Conservation (phyloP, 164 flowering plant genomes). For the Malania oleifera region DNA sequence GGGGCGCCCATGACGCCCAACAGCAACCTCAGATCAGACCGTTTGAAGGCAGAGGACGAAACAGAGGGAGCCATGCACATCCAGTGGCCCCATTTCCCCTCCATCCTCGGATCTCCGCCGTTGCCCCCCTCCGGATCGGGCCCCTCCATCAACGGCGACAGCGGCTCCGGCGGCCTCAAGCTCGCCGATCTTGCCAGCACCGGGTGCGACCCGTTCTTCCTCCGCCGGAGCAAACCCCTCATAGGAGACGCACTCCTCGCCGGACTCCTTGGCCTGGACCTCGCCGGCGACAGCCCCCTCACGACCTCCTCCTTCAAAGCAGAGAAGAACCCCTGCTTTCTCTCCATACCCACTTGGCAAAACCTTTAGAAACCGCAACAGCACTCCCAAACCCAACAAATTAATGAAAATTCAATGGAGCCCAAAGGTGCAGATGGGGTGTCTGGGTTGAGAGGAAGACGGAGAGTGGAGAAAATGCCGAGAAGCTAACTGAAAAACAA, state of each 20-base stretch:
- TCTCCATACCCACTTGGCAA: slow-evolving; percentile 49
- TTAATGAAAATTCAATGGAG: too few relatives aligned
- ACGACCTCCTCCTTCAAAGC: slow-evolving; percentile 75
- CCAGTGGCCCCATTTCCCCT: slow-evolving; percentile 78
- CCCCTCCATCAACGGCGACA: slow-evolving; percentile 83
- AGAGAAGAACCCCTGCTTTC: slow-evolving; percentile 79
- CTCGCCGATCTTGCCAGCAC: too few relatives aligned
- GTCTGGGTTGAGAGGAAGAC: not conserved
- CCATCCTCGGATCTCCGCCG: slow-evolving; percentile 45
- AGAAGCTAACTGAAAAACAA: slow-evolving; percentile 8
- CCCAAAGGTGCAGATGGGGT: too few relatives aligned
- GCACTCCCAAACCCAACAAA: too few relatives aligned
- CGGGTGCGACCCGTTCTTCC: slow-evolving; percentile 30
- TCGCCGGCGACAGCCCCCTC: slow-evolving; percentile 75
- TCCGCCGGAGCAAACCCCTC: slow-evolving; percentile 46
- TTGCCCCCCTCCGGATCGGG: slow-evolving; percentile 62
- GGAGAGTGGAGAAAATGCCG: not conserved
- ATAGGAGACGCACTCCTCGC: slow-evolving; percentile 56
- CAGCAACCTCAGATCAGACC: slow-evolving; percentile 75
- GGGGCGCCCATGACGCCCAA: slow-evolving; percentile 74
- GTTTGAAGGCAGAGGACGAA: slow-evolving; percentile 32
- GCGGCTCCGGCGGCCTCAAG: slow-evolving; percentile 45
- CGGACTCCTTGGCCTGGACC: slow-evolving; percentile 56
- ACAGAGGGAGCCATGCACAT: slow-evolving; percentile 68
- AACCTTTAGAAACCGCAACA: too few relatives aligned